phyloP scores from a whole-genome alignment of 305 asterid genomes.

The Fraxinus velutina region DNA sequence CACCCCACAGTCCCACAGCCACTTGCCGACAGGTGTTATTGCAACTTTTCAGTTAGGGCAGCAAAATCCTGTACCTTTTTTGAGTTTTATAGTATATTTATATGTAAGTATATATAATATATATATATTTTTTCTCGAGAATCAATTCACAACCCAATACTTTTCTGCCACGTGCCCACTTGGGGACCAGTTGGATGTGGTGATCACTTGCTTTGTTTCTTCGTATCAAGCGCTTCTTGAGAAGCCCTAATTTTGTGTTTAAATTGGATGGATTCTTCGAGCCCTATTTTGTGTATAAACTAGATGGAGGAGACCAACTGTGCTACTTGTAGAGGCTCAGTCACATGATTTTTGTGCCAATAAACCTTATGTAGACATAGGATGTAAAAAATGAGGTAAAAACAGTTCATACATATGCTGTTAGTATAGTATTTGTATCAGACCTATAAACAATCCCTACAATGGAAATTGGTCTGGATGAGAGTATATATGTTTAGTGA shows the following conservation, averaged over 20 bases:
- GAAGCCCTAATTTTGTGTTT: neutral
- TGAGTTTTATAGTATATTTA: neutral
- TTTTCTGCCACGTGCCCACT: neutral
- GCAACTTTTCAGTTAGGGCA: constrained; percentile 1
- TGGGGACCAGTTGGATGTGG: neutral
- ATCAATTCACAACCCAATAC: neutral
- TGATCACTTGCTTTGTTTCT: neutral
- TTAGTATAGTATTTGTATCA: no score
- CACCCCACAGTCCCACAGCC: neutral
- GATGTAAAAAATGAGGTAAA: no score
- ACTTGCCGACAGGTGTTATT: constrained; percentile 1
- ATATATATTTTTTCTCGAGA: neutral
- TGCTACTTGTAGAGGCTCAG: no score
- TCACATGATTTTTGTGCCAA: no score
- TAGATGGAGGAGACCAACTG: neutral
- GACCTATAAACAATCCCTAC: no score
- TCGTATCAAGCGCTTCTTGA: neutral
- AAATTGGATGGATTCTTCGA: neutral
- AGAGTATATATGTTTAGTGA: neutral
- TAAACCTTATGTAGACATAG: no score
- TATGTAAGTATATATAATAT: neutral
- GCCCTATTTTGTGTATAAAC: neutral
- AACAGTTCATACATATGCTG: no score
- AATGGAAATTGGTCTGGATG: no score
- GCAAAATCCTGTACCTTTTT: neutral